These are phyloP conservation scores for Stromatinia cepivora DNA, from an alignment of 2,329 filamentous ascomycete genomes.

Conservation along the genomic window DNA sequence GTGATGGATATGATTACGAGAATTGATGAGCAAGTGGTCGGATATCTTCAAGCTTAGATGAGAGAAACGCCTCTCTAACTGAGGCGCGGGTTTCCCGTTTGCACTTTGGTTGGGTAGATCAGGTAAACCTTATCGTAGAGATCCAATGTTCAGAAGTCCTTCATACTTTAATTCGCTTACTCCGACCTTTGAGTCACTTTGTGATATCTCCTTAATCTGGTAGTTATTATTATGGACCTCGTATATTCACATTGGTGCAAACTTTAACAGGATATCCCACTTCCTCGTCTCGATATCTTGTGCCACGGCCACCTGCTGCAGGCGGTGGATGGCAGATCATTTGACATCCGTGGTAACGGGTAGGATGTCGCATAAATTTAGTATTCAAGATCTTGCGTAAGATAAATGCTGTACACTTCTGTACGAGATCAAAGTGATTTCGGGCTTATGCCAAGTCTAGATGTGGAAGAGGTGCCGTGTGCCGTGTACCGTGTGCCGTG, in stretches of 20 bases:
- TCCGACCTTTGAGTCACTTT: not conserved
- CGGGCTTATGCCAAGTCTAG: not conserved
- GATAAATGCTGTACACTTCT: not conserved
- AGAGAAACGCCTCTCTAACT: not conserved
- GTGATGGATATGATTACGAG: not conserved
- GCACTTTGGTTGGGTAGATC: no score
- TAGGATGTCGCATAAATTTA: not conserved
- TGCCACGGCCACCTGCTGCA: not conserved
- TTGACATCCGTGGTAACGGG: not conserved
- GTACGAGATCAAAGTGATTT: not conserved
- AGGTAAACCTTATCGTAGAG: not conserved
- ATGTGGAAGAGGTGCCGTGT: not conserved
- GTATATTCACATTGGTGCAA: not conserved
- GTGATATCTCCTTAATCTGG: not conserved
- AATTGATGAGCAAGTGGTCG: not conserved
- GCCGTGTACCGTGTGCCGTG: not conserved
- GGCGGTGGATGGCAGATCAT: slow-evolving; percentile 5
- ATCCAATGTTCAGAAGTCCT: not conserved
- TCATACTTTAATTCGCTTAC: not conserved
- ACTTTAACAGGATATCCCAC: not conserved
- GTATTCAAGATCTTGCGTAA: not conserved
- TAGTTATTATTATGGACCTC: not conserved
- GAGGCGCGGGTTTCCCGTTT: no score
- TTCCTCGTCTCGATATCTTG: not conserved
- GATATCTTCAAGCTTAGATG: not conserved